phyloP scores from a whole-genome alignment of 805 yeast genomes.

The Helenozyma rhizophorensis region DNA sequence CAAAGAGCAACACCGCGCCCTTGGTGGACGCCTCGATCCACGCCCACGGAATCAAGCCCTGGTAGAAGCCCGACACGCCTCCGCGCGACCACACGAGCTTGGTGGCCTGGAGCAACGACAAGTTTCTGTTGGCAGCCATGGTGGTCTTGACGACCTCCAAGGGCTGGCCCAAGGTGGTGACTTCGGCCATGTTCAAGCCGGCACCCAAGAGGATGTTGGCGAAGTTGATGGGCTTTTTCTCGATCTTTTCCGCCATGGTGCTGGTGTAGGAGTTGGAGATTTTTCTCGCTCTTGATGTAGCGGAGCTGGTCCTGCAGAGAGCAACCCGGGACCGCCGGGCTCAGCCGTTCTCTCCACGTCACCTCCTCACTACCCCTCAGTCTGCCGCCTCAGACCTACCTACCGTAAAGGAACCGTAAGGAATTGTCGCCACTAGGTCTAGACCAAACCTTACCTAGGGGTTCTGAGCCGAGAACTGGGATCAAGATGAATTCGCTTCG shows the following conservation, averaged over 20 bases:
- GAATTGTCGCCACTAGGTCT: too few relatives aligned
- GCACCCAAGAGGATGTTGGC: conserved; percentile 92
- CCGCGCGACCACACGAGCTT: conserved; percentile 88
- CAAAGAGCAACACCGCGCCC: conserved; percentile 93
- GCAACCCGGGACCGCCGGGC: background rate
- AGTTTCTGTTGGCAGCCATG: conserved; percentile 91
- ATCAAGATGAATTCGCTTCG: too few relatives aligned
- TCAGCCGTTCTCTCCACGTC: background rate
- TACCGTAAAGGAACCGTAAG: too few relatives aligned
- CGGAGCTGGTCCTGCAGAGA: background rate
- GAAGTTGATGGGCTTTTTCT: conserved; percentile 84
- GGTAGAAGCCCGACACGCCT: conserved; percentile 88
- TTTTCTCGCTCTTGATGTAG: background rate
- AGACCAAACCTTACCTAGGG: too few relatives aligned
- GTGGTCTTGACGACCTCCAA: conserved; percentile 94
- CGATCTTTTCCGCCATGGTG: conserved; percentile 22
- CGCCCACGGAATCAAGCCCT: conserved; percentile 98
- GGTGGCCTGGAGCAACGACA: conserved; percentile 63
- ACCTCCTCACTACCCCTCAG: background rate
- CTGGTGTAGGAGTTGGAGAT: background rate
- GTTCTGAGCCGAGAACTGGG: too few relatives aligned
- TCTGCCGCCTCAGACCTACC: too few relatives aligned
- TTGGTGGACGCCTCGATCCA: conserved; percentile 99
- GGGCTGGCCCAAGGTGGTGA: conserved; percentile 94
- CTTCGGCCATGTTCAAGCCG: conserved; percentile 77